Percentiles rank a stretch among this genome's conserved stretches.
Evolutionary conservation across 1,139 yeast species (phyloP).

Genomic region (Zygosaccharomyces sapae): DNA sequence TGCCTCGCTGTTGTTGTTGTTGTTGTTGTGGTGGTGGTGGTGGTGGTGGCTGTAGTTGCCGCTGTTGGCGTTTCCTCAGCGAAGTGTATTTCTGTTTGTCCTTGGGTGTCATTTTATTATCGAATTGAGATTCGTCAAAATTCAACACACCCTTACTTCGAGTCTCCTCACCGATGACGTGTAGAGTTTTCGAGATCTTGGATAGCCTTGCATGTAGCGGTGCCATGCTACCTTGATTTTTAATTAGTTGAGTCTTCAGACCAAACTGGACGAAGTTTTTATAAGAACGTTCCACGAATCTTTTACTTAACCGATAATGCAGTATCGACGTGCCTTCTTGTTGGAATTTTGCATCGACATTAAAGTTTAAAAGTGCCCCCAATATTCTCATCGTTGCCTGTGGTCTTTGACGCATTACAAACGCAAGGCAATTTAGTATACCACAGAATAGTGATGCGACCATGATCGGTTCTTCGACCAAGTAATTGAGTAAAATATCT

Average conservation of each 20-base stretch:
- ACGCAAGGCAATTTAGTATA: conserved; percentile 49
- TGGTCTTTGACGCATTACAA: conserved; percentile 54
- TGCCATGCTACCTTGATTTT: conserved; percentile 25
- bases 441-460: conserved; percentile 56
- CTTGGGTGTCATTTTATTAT: conserved; percentile 25
- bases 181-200: conserved; percentile 35
- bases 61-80: conserved; percentile 15
- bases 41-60: conserved; percentile 6
- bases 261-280: conserved; percentile 47
- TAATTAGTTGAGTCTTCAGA: conserved; percentile 37
- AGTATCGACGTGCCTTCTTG: conserved; percentile 38
- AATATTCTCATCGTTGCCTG: conserved; percentile 46
- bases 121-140: conserved; percentile 25
- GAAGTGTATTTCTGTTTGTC: conserved; percentile 26
- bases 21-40: neutral
- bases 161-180: conserved; percentile 35
- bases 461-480: conserved; percentile 52
- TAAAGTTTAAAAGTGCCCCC: conserved; percentile 42
- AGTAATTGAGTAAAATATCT: conserved; percentile 56
- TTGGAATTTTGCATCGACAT: conserved; percentile 39
- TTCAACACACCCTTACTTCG: conserved; percentile 35
- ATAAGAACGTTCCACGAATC: conserved; percentile 47
- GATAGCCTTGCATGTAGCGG: conserved; percentile 29
- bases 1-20: conserved; percentile 7
- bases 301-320: conserved; percentile 41